Evolutionary conservation across 1,139 yeast genomes (phyloP).

Genomic region (Scheffersomyces illinoinensis): DNA sequence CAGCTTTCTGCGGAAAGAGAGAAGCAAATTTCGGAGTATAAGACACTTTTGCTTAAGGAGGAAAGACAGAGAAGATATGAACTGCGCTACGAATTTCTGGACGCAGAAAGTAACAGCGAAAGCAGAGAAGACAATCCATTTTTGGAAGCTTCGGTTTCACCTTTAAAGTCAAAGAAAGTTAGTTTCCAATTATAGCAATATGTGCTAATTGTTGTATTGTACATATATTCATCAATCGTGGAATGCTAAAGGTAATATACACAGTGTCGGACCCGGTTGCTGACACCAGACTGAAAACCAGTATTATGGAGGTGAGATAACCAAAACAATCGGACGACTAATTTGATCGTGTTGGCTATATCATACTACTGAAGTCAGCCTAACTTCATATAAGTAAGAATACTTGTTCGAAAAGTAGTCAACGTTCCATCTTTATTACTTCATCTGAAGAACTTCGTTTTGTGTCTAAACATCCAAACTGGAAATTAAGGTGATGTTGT

Average conservation of each 20-base stretch:
- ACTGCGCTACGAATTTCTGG: neutral
- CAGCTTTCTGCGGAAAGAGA: slow-evolving; percentile 5
- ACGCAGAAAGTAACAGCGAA: neutral
- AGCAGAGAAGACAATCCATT: neutral
- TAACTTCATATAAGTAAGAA: neutral
- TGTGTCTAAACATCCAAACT: slow-evolving; percentile 40
- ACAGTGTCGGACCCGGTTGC: slow-evolving; percentile 8
- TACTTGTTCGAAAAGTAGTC: neutral
- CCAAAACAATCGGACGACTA: neutral
- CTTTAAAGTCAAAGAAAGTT: neutral
- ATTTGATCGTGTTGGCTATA: neutral
- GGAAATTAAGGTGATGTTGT: slow-evolving; percentile 83
- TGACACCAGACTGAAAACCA: neutral
- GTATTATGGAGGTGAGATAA: neutral
- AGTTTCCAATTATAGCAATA: neutral
- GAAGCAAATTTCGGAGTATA: slow-evolving; percentile 3
- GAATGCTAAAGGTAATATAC: neutral
- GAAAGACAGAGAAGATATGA: slow-evolving; percentile 19
- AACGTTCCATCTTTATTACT: no score
- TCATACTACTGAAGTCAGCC: neutral
- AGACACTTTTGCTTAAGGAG: slow-evolving; percentile 18
- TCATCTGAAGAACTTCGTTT: neutral
- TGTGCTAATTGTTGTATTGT: neutral
- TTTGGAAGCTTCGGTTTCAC: neutral
- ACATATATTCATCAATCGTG: neutral